Percentiles rank a stretch among this genome's conserved stretches.
Conservation (phyloP, 2,329 filamentous ascomycete species). For the Knufia petricola region DNA sequence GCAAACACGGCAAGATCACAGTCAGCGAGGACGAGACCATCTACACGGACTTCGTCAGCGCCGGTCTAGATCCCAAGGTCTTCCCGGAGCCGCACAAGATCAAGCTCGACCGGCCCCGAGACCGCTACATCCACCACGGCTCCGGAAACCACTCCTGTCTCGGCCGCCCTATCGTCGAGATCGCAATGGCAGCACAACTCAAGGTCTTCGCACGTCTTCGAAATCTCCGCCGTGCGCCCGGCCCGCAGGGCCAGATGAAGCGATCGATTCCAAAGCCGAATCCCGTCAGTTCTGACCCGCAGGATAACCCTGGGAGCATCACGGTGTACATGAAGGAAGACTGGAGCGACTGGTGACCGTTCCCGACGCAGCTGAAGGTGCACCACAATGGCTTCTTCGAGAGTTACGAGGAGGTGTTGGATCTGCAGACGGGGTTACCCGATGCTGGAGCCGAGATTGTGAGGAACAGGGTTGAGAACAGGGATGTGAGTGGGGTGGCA, state of each 20-base stretch:
- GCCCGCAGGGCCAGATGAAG: slow-evolving; percentile 33
- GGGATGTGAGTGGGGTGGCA: slow-evolving; percentile 16
- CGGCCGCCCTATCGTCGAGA: slow-evolving; percentile 33
- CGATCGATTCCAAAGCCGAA: slow-evolving; percentile 27
- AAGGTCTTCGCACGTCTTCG: slow-evolving; percentile 33
- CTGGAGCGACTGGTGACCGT: slow-evolving; percentile 34
- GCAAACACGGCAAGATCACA: slow-evolving; percentile 12
- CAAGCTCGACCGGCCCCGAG: slow-evolving; percentile 33
- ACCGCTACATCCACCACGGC: slow-evolving; percentile 37
- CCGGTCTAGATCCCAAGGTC: slow-evolving; percentile 28
- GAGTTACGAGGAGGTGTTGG: slow-evolving; percentile 18
- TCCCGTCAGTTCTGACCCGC: slow-evolving; percentile 21
- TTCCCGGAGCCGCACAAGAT: slow-evolving; percentile 36
- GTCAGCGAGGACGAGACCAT: slow-evolving; percentile 17
- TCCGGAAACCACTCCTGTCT: slow-evolving; percentile 41
- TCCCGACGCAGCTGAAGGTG: slow-evolving; percentile 28
- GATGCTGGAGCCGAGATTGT: slow-evolving; percentile 17
- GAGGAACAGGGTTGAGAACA: slow-evolving; percentile 14
- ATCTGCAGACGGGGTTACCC: slow-evolving; percentile 17
- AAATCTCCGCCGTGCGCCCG: slow-evolving; percentile 34
- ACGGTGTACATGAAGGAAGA: slow-evolving; percentile 37
- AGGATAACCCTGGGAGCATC: slow-evolving; percentile 30
- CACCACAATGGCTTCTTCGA: slow-evolving; percentile 21
- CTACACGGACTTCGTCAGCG: slow-evolving; percentile 24
- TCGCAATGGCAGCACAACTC: slow-evolving; percentile 35